phyloP scores from a whole-genome alignment of 768 basidiomycete genomes.

The Mycena belliarum region DNA sequence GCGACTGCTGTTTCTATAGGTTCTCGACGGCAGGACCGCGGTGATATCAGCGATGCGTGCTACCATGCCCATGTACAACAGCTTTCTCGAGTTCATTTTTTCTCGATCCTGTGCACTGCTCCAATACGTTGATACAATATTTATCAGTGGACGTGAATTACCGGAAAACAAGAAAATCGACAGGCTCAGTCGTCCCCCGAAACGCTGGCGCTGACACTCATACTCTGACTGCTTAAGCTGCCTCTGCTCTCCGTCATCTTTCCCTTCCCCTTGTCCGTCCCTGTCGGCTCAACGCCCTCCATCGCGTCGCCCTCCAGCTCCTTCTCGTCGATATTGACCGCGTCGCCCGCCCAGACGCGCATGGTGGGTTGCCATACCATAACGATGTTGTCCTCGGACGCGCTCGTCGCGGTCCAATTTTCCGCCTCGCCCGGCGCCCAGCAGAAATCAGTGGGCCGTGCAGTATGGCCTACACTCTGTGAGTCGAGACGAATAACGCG shows the following conservation, averaged over 20 bases:
- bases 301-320: constrained; percentile 82
- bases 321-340: constrained; percentile 79
- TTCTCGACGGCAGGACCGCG: background rate
- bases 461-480: constrained; percentile 69
- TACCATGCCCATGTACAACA: constrained; percentile 18
- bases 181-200: constrained; percentile 51
- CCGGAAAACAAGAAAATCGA: background rate
- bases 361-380: constrained; percentile 98
- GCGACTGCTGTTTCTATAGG: constrained; percentile 65
- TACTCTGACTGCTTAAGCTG: constrained; percentile 52
- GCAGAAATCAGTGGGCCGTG: constrained; percentile 89
- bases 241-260: constrained; percentile 38
- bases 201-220: constrained; percentile 59
- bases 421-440: constrained; percentile 88
- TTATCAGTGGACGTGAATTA: constrained; percentile 1
- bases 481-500: constrained; percentile 3
- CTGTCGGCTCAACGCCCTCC: constrained; percentile 66
- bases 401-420: constrained; percentile 81
- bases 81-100: constrained; percentile 7
- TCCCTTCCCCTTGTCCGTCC: constrained; percentile 33
- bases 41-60: constrained; percentile 6
- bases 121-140: constrained; percentile 1
- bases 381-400: constrained; percentile 96
- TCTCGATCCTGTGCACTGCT: background rate
- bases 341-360: constrained; percentile 91